Evolutionary conservation across 352 stramenopile genomes (phyloP).

Genomic region (Phytopythium sindhum): DNA sequence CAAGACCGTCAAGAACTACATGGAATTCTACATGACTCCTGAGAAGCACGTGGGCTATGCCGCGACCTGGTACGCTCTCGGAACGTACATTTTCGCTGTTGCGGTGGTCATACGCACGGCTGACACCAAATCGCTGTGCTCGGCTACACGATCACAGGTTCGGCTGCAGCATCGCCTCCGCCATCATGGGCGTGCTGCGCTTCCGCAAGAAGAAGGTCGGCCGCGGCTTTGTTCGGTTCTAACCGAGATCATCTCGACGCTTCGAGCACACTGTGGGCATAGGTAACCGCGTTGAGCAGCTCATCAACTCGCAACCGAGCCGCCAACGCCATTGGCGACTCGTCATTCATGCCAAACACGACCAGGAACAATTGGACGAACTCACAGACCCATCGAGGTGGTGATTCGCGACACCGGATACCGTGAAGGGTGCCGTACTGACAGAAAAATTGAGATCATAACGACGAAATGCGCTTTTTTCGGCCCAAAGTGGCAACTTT

Average conservation of each 20-base stretch:
- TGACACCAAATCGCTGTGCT: background rate
- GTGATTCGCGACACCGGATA: background rate
- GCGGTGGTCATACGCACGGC: background rate
- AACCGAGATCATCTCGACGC: background rate
- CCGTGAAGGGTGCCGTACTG: background rate
- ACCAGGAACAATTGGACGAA: slow-evolving; percentile 2
- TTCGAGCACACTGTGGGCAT: background rate
- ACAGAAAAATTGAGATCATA: background rate
- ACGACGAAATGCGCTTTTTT: background rate
- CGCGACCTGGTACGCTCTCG: slow-evolving; percentile 63
- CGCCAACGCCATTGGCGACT: background rate
- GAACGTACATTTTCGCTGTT: slow-evolving; percentile 30
- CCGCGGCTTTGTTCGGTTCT: slow-evolving; percentile 9
- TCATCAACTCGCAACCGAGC: background rate
- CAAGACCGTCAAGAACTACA: slow-evolving; percentile 76
- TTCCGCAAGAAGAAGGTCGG: slow-evolving; percentile 54
- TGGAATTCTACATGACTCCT: slow-evolving; percentile 89
- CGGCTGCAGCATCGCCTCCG: slow-evolving; percentile 72
- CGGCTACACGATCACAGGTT: slow-evolving; percentile 36
- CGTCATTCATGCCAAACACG: background rate
- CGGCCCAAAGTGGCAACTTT: background rate
- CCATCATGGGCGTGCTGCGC: slow-evolving; percentile 65
- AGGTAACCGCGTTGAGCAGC: background rate
- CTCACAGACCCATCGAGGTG: background rate
- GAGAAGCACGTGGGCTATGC: slow-evolving; percentile 84